phyloP scores from a whole-genome alignment of 176 grass and related monocot genomes.

The Aegilops sharonensis region DNA sequence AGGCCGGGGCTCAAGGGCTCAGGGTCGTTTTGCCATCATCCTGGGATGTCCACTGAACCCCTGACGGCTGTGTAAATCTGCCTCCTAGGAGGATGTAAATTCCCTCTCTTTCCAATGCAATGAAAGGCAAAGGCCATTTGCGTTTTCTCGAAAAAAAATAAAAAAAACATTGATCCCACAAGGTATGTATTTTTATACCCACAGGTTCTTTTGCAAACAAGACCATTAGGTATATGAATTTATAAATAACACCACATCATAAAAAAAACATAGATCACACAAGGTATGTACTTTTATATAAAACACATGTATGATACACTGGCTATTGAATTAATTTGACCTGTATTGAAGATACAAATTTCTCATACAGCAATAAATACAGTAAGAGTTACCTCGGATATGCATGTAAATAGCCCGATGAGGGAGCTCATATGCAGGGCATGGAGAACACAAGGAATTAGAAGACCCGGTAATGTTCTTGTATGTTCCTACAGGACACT shows the following conservation, averaged over 20 bases:
- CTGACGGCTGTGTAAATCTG: too few species aligned
- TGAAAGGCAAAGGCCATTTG: too few species aligned
- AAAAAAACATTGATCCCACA: too few species aligned
- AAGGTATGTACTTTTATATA: background rate
- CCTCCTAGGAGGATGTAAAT: too few species aligned
- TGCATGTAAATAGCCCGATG: slow-evolving; percentile 62
- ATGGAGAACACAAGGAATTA: slow-evolving; percentile 65
- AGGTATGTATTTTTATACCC: background rate
- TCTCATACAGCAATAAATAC: background rate
- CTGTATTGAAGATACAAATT: slow-evolving; percentile 21
- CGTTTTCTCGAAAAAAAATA: too few species aligned
- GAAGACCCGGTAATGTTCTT: slow-evolving; percentile 96
- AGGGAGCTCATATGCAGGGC: slow-evolving; percentile 75
- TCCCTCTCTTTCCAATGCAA: too few species aligned
- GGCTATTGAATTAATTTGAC: background rate
- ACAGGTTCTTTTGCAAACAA: slow-evolving; percentile 18
- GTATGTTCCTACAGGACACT: slow-evolving; percentile 92
- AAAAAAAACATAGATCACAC: slow-evolving; percentile 5
- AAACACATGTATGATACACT: background rate
- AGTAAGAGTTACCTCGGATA: slow-evolving; percentile 64
- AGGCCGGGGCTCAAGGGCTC: too few species aligned
- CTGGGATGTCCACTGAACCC: too few species aligned
- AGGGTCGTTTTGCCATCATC: too few species aligned
- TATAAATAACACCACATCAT: background rate
- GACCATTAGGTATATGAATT: slow-evolving; percentile 7